Evolutionary conservation across 2,329 filamentous ascomycete species (phyloP).

Genomic region (Monilinia vaccinii-corymbosi): DNA sequence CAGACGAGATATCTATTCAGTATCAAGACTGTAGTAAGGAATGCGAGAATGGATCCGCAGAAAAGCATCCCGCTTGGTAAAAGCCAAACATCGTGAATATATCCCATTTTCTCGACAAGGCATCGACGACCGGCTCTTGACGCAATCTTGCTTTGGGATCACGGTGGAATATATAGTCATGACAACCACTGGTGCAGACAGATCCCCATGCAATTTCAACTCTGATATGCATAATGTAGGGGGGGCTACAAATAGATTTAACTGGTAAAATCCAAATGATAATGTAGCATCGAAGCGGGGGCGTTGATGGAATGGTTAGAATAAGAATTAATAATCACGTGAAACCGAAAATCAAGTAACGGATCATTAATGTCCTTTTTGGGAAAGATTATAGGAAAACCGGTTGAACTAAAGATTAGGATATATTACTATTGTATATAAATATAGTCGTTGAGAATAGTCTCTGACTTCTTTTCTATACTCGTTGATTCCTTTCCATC

Average conservation of each 20-base stretch:
- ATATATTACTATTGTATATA: too few species aligned
- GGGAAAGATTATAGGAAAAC: too few species aligned
- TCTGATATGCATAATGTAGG: neutral
- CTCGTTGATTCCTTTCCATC: too few species aligned
- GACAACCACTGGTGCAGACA: too few species aligned
- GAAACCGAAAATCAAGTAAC: neutral
- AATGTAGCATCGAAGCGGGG: neutral
- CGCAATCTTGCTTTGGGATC: neutral
- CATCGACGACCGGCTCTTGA: neutral
- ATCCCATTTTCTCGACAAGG: neutral
- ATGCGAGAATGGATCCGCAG: neutral
- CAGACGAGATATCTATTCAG: neutral
- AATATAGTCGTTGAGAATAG: too few species aligned
- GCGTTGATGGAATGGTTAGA: too few species aligned
- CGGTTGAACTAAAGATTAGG: too few species aligned
- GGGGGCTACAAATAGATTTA: neutral
- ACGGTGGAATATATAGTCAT: neutral
- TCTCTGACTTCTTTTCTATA: too few species aligned
- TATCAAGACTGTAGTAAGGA: neutral
- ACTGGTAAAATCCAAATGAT: neutral
- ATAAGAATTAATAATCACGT: neutral
- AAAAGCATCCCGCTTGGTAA: neutral
- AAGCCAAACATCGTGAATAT: neutral
- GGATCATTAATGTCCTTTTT: too few species aligned
- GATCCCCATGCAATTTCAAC: neutral